These are phyloP conservation scores for Psilocybe cyanescens DNA, from an alignment of 768 basidiomycete species.

Conservation along the genomic window DNA sequence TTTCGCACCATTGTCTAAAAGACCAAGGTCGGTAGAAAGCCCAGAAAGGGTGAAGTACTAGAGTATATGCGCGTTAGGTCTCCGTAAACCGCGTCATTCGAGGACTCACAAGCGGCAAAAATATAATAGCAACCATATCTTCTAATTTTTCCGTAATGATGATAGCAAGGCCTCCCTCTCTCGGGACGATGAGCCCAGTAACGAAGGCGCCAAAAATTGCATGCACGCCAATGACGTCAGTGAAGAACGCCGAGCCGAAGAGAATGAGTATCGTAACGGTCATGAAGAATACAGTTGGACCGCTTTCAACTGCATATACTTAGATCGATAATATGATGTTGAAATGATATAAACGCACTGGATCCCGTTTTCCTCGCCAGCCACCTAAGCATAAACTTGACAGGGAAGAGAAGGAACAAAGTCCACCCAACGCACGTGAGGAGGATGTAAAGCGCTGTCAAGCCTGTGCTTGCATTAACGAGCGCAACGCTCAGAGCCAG, in stretches of 20 bases:
- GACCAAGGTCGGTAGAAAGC: conserved; percentile 83
- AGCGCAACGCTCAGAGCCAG: conserved; percentile 91
- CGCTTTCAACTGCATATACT: conserved; percentile 56
- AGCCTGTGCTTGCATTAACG: conserved; percentile 83
- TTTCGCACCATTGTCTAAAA: conserved; percentile 70
- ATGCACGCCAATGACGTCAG: conserved; percentile 90
- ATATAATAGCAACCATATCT: conserved; percentile 90
- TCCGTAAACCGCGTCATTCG: neutral
- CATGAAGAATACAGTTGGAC: conserved; percentile 91
- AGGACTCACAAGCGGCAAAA: conserved; percentile 75
- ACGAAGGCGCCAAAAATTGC: conserved; percentile 93
- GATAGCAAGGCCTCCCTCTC: conserved; percentile 86
- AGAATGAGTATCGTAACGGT: conserved; percentile 78
- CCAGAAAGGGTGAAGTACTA: conserved; percentile 95
- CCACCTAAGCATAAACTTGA: conserved; percentile 66
- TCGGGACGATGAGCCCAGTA: conserved; percentile 80
- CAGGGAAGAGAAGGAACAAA: conserved; percentile 72
- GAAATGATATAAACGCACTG: conserved; percentile 34
- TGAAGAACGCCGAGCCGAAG: conserved; percentile 91
- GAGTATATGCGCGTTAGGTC: conserved; percentile 10
- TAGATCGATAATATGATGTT: neutral
- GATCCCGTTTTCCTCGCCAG: conserved; percentile 81
- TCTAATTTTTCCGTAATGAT: conserved; percentile 95
- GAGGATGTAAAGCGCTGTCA: conserved; percentile 86
- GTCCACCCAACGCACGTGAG: conserved; percentile 82